These are phyloP conservation scores for Mucor lusitanicus DNA, from an alignment of 371 early-diverging fungal genomes.

Conservation along the genomic window DNA sequence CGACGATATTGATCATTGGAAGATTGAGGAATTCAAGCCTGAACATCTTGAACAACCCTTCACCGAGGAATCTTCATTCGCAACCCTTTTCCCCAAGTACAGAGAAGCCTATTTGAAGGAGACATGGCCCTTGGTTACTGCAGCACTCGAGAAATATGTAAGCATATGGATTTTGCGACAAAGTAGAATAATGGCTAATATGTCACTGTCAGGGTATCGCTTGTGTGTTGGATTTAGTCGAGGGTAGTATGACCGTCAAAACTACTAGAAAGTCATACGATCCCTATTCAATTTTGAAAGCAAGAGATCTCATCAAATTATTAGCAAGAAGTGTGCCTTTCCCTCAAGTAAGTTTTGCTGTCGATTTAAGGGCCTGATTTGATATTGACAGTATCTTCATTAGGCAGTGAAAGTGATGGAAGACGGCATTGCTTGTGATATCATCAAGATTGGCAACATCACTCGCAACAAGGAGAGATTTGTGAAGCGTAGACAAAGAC, in stretches of 20 bases:
- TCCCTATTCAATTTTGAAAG: constrained; percentile 96
- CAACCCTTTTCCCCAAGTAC: constrained; percentile 98
- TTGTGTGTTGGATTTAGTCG: constrained; percentile 93
- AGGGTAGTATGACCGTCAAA: constrained; percentile 97
- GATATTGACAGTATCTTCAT: background rate
- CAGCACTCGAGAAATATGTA: constrained; percentile 82
- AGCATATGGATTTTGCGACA: constrained; percentile 2
- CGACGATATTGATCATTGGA: constrained; percentile 94
- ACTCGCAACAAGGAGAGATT: constrained; percentile 96
- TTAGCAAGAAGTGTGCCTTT: constrained; percentile 95
- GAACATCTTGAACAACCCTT: constrained; percentile 86
- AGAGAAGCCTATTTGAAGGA: constrained; percentile 95
- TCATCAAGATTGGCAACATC: constrained; percentile 96
- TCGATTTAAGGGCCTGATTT: background rate
- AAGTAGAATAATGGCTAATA: background rate
- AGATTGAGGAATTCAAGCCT: constrained; percentile 86
- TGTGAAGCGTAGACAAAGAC: constrained; percentile 96
- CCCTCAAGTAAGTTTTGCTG: constrained; percentile 69
- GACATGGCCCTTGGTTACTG: constrained; percentile 95
- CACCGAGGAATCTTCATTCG: constrained; percentile 95
- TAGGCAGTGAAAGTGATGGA: constrained; percentile 90
- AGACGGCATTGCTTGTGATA: constrained; percentile 94
- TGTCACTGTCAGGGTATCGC: constrained; percentile 72
- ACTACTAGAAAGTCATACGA: constrained; percentile 98
- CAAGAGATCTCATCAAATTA: constrained; percentile 96